Evolutionary conservation across 2,329 filamentous ascomycete species (phyloP).

Genomic region (Aureobasidium sp.): DNA sequence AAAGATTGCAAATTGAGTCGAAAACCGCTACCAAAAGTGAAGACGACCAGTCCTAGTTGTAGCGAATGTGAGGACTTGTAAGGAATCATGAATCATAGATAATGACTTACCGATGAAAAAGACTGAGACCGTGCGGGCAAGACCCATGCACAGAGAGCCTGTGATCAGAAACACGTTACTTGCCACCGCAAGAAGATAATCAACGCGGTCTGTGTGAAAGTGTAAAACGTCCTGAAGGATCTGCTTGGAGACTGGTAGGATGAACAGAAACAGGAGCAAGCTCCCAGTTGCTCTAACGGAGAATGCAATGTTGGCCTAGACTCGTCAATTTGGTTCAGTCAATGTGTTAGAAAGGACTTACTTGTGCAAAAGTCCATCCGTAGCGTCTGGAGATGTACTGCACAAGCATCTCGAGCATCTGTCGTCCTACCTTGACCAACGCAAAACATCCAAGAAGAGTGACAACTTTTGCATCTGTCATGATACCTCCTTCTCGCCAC

Average conservation of each 20-base stretch:
- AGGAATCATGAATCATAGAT: too few species aligned
- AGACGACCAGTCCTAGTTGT: neutral
- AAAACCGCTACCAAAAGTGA: neutral
- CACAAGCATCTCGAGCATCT: slow-evolving; percentile 6
- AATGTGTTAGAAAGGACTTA: neutral
- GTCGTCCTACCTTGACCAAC: neutral
- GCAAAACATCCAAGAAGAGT: neutral
- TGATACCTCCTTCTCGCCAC: neutral
- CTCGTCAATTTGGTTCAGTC: neutral
- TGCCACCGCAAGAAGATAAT: neutral
- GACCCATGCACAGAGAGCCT: slow-evolving; percentile 2
- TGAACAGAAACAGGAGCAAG: neutral
- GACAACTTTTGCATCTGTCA: neutral
- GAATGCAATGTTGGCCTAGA: neutral
- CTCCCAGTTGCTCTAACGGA: neutral
- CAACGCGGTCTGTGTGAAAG: neutral
- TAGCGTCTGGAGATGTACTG: slow-evolving; percentile 1
- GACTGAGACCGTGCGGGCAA: neutral
- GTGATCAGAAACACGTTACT: neutral
- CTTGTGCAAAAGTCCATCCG: neutral
- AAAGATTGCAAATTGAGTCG: neutral
- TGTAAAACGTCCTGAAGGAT: neutral
- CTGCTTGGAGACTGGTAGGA: neutral
- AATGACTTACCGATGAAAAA: neutral
- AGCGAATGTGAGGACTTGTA: neutral